A percentile compares a stretch with the other conserved stretches of the same genome.
Evolutionary conservation across 768 basidiomycete species (phyloP).

Genomic region (Gelatoporia subvermispora): DNA sequence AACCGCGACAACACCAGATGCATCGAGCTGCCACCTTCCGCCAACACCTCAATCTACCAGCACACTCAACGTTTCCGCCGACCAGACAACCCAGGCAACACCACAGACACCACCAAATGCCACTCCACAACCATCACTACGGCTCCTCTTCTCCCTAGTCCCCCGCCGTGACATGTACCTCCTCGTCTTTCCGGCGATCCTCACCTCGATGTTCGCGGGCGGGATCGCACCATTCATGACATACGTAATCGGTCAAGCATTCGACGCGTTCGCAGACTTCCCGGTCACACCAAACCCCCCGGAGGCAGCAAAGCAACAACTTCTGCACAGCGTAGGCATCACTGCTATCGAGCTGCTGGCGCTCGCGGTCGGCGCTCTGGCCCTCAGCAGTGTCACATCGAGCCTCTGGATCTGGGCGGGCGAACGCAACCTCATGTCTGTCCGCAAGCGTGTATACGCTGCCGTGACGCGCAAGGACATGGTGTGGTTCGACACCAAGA

Average conservation of each 20-base stretch:
- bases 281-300: slow-evolving; percentile 37
- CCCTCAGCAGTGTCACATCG: slow-evolving; percentile 70
- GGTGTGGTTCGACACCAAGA: slow-evolving; percentile 88
- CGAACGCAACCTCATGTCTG: slow-evolving; percentile 66
- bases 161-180: slow-evolving; percentile 49
- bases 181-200: slow-evolving; percentile 59
- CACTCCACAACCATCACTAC: slow-evolving; percentile 46
- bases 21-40: slow-evolving; percentile 15
- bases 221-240: slow-evolving; percentile 86
- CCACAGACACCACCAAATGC: slow-evolving; percentile 17
- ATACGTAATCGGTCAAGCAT: slow-evolving; percentile 69
- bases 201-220: slow-evolving; percentile 59
- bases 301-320: slow-evolving; percentile 40
- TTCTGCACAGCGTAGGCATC: slow-evolving; percentile 54
- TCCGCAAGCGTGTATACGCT: slow-evolving; percentile 65
- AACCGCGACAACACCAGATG: slow-evolving; percentile 18
- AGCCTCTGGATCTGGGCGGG: slow-evolving; percentile 85
- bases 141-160: slow-evolving; percentile 64
- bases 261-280: slow-evolving; percentile 65
- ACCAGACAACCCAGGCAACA: slow-evolving; percentile 18
- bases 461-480: slow-evolving; percentile 68
- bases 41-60: slow-evolving; percentile 12
- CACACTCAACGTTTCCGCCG: slow-evolving; percentile 13
- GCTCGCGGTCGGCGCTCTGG: slow-evolving; percentile 60
- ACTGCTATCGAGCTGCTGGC: slow-evolving; percentile 63